Conservation (phyloP, 352 stramenopile species). For the Halophytophthora polymorphica region DNA sequence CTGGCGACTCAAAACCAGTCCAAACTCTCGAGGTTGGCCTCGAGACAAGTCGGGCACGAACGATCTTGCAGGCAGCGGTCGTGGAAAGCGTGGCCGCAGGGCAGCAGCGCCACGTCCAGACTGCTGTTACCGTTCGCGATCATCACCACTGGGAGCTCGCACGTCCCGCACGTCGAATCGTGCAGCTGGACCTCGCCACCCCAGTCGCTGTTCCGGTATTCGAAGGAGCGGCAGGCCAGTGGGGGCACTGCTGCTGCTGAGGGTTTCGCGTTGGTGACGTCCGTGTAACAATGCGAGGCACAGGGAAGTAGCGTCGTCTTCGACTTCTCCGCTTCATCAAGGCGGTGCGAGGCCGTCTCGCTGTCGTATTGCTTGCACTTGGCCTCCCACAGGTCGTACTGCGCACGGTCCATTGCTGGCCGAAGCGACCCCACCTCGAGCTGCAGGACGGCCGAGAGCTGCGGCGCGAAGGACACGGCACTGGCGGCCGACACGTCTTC, state of each 20-base stretch:
- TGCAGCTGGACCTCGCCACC: constrained; percentile 84
- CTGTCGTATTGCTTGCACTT: constrained; percentile 61
- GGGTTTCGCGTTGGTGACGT: neutral
- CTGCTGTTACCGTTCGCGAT: constrained; percentile 77
- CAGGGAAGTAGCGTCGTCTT: neutral
- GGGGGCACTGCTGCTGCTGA: constrained; percentile 9
- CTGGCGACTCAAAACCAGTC: constrained; percentile 30
- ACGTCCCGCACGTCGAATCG: constrained; percentile 66
- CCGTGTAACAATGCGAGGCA: neutral
- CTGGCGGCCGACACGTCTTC: constrained; percentile 40
- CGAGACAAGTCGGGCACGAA: constrained; percentile 70
- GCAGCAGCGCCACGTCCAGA: constrained; percentile 69
- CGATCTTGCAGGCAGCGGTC: constrained; percentile 53
- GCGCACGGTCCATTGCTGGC: constrained; percentile 37
- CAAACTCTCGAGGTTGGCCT: constrained; percentile 46
- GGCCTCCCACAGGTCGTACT: constrained; percentile 48
- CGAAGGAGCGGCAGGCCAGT: constrained; percentile 53
- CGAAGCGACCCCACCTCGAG: constrained; percentile 50
- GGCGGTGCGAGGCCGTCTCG: constrained; percentile 13
- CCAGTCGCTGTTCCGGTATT: constrained; percentile 85
- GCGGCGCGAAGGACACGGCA: constrained; percentile 63
- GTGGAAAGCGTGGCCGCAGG: constrained; percentile 83
- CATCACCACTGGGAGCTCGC: constrained; percentile 80
- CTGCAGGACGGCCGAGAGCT: constrained; percentile 64
- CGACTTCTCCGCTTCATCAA: constrained; percentile 11